Conservation (phyloP, 1,139 yeast species). For the Suhomyces anneliseae region DNA sequence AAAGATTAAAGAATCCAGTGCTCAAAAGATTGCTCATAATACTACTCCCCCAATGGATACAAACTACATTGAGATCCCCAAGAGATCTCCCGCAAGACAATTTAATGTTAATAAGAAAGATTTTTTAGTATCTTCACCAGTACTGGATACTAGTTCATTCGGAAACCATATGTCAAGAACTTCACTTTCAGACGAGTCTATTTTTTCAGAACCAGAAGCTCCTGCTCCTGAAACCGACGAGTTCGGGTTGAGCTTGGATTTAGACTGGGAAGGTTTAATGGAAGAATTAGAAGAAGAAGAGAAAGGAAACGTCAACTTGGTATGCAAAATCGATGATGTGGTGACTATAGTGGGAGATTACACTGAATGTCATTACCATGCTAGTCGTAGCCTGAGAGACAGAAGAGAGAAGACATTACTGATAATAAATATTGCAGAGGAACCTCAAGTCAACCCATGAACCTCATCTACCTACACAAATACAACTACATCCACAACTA, state of each 20-base stretch:
- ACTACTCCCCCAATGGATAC: conserved; percentile 1
- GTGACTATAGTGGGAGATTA: conserved; percentile 23
- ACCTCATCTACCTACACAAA: too few relatives aligned
- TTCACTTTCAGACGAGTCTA: conserved; percentile 19
- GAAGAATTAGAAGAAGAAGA: conserved; percentile 22
- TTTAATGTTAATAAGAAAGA: not conserved
- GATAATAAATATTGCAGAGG: conserved; percentile 1
- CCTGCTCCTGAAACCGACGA: conserved; percentile 7
- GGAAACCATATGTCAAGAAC: conserved; percentile 12
- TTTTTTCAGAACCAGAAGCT: conserved; percentile 19
- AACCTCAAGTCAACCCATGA: too few relatives aligned
- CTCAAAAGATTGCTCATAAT: not conserved
- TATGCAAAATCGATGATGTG: conserved; percentile 24
- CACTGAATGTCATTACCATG: conserved; percentile 7
- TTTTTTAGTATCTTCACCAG: conserved; percentile 7
- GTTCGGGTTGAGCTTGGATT: conserved; percentile 16
- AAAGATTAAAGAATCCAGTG: not conserved
- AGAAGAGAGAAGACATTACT: conserved; percentile 13
- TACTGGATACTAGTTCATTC: conserved; percentile 17
- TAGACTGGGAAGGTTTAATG: conserved; percentile 20
- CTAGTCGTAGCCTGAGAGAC: conserved; percentile 1
- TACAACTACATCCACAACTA: too few relatives aligned
- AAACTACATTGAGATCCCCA: conserved; percentile 10
- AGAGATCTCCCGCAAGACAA: conserved; percentile 12
- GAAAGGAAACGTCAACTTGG: conserved; percentile 15